A percentile compares a stretch with the other conserved stretches of the same genome.
These are phyloP conservation scores for Marchantia polymorpha DNA, from an alignment of 225 moss, liverwort and hornwort species.

Conservation along the genomic window DNA sequence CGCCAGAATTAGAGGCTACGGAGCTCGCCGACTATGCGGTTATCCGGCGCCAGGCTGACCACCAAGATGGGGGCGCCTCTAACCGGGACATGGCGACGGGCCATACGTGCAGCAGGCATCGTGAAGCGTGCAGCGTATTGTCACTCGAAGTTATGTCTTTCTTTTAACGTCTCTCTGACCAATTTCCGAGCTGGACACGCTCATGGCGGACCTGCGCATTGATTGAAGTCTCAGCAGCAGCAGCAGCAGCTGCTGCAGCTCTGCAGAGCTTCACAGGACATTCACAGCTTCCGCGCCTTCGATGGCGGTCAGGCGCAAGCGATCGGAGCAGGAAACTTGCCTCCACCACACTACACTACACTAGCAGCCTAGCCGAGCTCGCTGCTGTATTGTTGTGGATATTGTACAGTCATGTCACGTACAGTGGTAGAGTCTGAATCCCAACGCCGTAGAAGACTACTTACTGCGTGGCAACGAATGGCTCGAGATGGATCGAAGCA, in stretches of 20 bases:
- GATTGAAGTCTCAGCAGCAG: not conserved
- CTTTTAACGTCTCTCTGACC: conserved; percentile 23
- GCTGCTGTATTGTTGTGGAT: not conserved
- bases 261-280: not conserved
- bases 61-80: not conserved
- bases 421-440: not conserved
- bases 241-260: not conserved
- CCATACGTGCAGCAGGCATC: not conserved
- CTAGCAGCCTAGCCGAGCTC: not conserved
- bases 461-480: not conserved
- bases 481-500: not conserved
- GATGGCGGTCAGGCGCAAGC: not conserved
- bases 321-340: not conserved
- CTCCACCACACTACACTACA: not conserved
- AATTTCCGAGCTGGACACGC: conserved; percentile 11
- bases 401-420: not conserved
- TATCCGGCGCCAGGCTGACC: not conserved
- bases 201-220: conserved; percentile 12
- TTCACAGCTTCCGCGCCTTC: not conserved
- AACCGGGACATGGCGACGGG: not conserved
- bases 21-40: not conserved
- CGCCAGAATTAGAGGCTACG: not conserved
- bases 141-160: conserved; percentile 8
- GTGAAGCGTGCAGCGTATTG: not conserved
- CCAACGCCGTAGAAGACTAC: too few species aligned